Evolutionary conservation across 1,284 basidiomycete species (phyloP).

Genomic region (Inonotus hispidus): DNA sequence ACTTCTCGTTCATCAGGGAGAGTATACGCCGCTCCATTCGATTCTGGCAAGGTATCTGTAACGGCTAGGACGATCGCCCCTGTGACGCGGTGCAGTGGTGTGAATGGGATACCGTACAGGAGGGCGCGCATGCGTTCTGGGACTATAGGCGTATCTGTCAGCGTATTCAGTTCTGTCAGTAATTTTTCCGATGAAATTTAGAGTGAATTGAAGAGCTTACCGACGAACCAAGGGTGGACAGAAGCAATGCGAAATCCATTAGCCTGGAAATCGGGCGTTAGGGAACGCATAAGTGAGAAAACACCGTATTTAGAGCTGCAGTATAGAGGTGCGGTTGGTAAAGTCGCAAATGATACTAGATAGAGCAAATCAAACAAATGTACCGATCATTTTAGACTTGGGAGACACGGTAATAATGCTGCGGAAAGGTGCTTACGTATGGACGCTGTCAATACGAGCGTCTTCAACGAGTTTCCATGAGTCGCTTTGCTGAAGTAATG

Average conservation of each 20-base stretch:
- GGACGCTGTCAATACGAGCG: constrained; percentile 50
- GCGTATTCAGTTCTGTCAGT: not conserved
- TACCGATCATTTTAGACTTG: not conserved
- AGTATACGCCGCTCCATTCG: constrained; percentile 43
- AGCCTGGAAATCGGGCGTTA: constrained; percentile 32
- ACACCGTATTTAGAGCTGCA: constrained; percentile 47
- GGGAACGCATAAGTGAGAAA: constrained; percentile 48
- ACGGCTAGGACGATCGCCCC: constrained; percentile 48
- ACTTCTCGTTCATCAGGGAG: constrained; percentile 46
- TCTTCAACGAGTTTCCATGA: constrained; percentile 34
- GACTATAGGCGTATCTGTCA: constrained; percentile 45
- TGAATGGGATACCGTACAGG: constrained; percentile 46
- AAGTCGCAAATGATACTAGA: constrained; percentile 45
- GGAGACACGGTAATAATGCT: not conserved
- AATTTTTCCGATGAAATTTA: not conserved
- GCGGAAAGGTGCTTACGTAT: constrained; percentile 34
- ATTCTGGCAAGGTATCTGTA: constrained; percentile 40
- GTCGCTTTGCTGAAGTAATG: constrained; percentile 43
- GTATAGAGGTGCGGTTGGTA: constrained; percentile 43
- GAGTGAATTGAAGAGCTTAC: constrained; percentile 25
- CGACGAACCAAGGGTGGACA: constrained; percentile 51
- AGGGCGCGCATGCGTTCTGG: constrained; percentile 34
- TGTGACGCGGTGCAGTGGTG: constrained; percentile 43
- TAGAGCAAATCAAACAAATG: not conserved
- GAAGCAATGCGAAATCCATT: constrained; percentile 43